These are phyloP conservation scores for Rhizopogon rudus DNA, from an alignment of 768 basidiomycete species.

Conservation along the genomic window DNA sequence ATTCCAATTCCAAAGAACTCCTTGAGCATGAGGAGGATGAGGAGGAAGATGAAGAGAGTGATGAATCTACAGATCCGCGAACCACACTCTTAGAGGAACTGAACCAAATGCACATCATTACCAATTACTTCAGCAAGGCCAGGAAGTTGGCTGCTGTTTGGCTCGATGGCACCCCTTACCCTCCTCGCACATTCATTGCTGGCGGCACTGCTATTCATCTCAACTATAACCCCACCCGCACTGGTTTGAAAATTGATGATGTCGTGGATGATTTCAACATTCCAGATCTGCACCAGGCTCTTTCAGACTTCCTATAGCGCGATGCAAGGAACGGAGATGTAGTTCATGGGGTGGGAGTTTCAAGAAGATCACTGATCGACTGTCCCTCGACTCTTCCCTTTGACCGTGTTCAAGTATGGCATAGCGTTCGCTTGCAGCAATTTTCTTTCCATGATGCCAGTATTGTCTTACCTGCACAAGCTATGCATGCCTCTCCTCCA, in stretches of 20 bases:
- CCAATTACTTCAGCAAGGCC: constrained; percentile 1
- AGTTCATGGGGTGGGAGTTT: too few relatives aligned
- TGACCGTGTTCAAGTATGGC: too few relatives aligned
- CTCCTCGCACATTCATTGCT: constrained; percentile 12
- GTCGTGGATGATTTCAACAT: constrained; percentile 19
- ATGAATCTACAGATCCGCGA: neutral
- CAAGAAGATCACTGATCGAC: too few relatives aligned
- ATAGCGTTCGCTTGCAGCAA: too few relatives aligned
- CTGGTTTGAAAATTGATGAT: constrained; percentile 16
- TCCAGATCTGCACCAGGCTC: constrained; percentile 22
- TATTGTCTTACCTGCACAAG: constrained; percentile 1
- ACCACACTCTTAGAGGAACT: neutral
- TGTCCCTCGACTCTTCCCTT: too few relatives aligned
- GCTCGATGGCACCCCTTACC: neutral
- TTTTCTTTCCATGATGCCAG: too few relatives aligned
- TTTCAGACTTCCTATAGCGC: constrained; percentile 14
- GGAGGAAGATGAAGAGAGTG: constrained; percentile 1
- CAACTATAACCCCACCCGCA: constrained; percentile 13
- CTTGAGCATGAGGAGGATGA: constrained; percentile 4
- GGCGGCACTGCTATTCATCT: constrained; percentile 21
- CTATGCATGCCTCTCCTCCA: constrained; percentile 19
- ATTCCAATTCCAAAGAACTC: constrained; percentile 7
- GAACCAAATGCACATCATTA: neutral
- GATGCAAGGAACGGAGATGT: neutral
- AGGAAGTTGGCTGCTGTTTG: neutral